Evolutionary conservation across 2,329 filamentous ascomycete genomes (phyloP).

Genomic region (Fusarium sterilihyphosum): DNA sequence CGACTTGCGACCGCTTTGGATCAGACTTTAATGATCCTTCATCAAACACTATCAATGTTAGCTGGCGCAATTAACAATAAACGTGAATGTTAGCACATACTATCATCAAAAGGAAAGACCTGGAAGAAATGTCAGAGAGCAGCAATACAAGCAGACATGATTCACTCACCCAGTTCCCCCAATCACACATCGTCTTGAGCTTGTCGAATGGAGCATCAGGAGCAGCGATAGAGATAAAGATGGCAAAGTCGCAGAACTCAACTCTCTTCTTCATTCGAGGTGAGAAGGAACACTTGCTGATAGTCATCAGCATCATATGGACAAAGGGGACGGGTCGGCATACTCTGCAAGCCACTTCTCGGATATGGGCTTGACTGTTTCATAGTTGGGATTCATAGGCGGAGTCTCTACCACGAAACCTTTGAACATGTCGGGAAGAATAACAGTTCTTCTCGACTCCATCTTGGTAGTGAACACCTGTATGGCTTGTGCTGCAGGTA

Average conservation of each 20-base stretch:
- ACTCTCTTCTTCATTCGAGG: slow-evolving; percentile 11
- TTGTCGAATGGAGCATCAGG: slow-evolving; percentile 7
- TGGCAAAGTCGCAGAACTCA: slow-evolving; percentile 20
- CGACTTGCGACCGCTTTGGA: neutral
- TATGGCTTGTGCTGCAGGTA: neutral
- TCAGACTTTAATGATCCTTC: slow-evolving; percentile 14
- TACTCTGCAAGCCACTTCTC: slow-evolving; percentile 22
- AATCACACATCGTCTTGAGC: slow-evolving; percentile 21
- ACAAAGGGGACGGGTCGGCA: neutral
- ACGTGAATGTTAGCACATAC: neutral
- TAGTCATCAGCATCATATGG: too few species aligned
- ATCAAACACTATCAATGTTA: neutral
- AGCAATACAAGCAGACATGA: fast-evolving
- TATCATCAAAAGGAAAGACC: slow-evolving; percentile 22
- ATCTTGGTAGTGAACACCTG: neutral
- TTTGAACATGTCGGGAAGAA: slow-evolving; percentile 5
- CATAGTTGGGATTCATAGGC: neutral
- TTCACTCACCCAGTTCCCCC: slow-evolving; percentile 19
- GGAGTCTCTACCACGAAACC: slow-evolving; percentile 5
- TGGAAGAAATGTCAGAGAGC: neutral
- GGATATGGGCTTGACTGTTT: slow-evolving; percentile 8
- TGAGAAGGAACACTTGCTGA: slow-evolving; percentile 2
- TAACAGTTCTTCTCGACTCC: neutral
- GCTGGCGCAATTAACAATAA: fast-evolving
- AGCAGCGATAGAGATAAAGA: slow-evolving; percentile 12